Evolutionary conservation across 2,329 filamentous ascomycete genomes (phyloP).

Genomic region (Penicillium sp.): DNA sequence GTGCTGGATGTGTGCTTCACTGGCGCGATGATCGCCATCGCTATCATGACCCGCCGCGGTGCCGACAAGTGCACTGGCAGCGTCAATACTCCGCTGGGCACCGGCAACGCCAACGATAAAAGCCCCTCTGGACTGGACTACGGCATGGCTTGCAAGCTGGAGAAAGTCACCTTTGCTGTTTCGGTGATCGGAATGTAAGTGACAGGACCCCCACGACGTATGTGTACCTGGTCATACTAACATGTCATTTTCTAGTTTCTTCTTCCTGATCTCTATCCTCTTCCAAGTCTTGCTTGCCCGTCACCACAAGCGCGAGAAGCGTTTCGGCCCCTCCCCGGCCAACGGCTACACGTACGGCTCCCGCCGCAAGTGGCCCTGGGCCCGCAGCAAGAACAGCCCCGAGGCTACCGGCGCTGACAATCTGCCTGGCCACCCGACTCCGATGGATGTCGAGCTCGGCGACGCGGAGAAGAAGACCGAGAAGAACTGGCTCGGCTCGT

Average conservation of each 20-base stretch:
- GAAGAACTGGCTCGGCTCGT: slow-evolving; percentile 23
- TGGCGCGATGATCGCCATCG: slow-evolving; percentile 77
- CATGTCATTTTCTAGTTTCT: slow-evolving; percentile 50
- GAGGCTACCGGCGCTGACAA: slow-evolving; percentile 35
- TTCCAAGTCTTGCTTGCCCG: slow-evolving; percentile 67
- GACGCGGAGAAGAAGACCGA: slow-evolving; percentile 19
- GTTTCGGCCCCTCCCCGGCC: slow-evolving; percentile 62
- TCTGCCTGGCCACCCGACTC: slow-evolving; percentile 42
- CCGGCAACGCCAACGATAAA: slow-evolving; percentile 53
- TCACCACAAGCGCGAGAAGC: slow-evolving; percentile 71
- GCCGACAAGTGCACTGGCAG: slow-evolving; percentile 62
- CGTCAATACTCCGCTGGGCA: slow-evolving; percentile 67
- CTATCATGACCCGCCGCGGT: slow-evolving; percentile 68
- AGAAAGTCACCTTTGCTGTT: slow-evolving; percentile 74
- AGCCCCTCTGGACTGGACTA: slow-evolving; percentile 50
- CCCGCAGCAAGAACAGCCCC: slow-evolving; percentile 45
- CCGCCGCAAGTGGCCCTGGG: slow-evolving; percentile 40
- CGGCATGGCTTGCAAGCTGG: slow-evolving; percentile 67
- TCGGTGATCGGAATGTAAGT: slow-evolving; percentile 72
- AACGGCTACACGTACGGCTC: slow-evolving; percentile 67
- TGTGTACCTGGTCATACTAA: too few species aligned
- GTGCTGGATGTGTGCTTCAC: slow-evolving; percentile 74
- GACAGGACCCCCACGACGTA: background rate
- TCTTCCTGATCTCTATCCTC: slow-evolving; percentile 71
- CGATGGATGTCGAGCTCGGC: slow-evolving; percentile 37